These are phyloP conservation scores for Dittrichia graveolens DNA, from an alignment of 129 eudicot species.

Conservation along the genomic window DNA sequence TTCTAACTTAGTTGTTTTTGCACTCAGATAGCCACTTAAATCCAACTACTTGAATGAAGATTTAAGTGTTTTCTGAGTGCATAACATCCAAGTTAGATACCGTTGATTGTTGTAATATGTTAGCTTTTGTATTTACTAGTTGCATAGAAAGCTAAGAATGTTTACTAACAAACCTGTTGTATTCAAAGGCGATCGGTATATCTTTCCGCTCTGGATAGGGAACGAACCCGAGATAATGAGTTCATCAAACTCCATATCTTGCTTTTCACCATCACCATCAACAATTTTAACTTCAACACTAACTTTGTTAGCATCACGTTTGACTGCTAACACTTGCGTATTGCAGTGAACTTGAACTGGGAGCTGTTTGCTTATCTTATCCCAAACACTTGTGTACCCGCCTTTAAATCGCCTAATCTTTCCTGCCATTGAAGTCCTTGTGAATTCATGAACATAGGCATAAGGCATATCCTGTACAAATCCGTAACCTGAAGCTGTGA, in stretches of 20 bases:
- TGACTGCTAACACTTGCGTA: conserved; percentile 36
- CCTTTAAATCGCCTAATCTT: conserved; percentile 45
- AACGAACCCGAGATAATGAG: conserved; percentile 46
- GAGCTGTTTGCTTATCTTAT: conserved; percentile 32
- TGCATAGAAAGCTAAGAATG: too few species aligned
- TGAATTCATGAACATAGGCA: conserved; percentile 52
- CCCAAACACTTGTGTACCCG: conserved; percentile 49
- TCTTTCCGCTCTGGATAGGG: conserved; percentile 31
- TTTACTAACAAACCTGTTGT: conserved; percentile 28
- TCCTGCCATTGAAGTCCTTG: conserved; percentile 58
- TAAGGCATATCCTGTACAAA: conserved; percentile 56
- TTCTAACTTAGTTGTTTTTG: too few species aligned
- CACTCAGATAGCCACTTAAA: too few species aligned
- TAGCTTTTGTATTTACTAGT: too few species aligned
- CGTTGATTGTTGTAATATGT: too few species aligned
- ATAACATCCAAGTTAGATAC: too few species aligned
- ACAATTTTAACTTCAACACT: conserved; percentile 9
- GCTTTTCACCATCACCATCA: conserved; percentile 7
- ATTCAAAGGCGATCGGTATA: conserved; percentile 34
- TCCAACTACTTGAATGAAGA: too few species aligned
- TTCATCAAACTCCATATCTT: conserved; percentile 45
- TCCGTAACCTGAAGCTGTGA: conserved; percentile 56
- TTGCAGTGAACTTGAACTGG: conserved; percentile 33
- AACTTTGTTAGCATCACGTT: conserved; percentile 18
- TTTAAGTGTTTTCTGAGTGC: too few species aligned